Percentiles rank a stretch among this genome's conserved stretches.
Evolutionary conservation across 2,329 filamentous ascomycete genomes (phyloP).

Genomic region (Seiridium unicorne): DNA sequence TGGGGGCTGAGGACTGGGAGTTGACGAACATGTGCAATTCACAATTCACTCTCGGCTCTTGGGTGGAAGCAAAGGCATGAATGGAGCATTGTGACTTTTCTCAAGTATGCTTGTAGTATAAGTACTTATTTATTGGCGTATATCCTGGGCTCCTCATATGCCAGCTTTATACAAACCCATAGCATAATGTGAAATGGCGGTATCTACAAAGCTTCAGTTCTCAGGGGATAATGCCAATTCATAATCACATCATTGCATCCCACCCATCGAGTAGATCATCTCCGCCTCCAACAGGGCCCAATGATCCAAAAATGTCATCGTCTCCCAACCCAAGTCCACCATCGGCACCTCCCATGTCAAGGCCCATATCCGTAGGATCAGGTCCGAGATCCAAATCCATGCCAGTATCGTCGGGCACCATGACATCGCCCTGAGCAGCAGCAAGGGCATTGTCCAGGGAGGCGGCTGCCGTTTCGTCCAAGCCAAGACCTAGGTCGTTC

Average conservation of each 20-base stretch:
- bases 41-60: slow-evolving; percentile 53
- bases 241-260: slow-evolving; percentile 18
- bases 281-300: slow-evolving; percentile 21
- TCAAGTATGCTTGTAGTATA: too few species aligned
- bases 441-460: slow-evolving; percentile 41
- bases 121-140: too few species aligned
- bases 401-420: slow-evolving; percentile 34
- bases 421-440: slow-evolving; percentile 36
- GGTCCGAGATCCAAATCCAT: slow-evolving; percentile 41
- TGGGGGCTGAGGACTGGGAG: slow-evolving; percentile 65
- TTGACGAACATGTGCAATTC: slow-evolving; percentile 64
- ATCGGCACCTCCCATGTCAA: slow-evolving; percentile 37
- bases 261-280: slow-evolving; percentile 27
- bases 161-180: too few species aligned
- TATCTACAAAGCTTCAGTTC: too few species aligned
- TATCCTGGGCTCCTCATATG: too few species aligned
- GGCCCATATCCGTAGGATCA: slow-evolving; percentile 17
- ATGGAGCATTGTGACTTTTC: too few species aligned
- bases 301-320: slow-evolving; percentile 43
- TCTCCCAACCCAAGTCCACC: slow-evolving; percentile 37
- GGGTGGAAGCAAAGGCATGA: slow-evolving; percentile 13
- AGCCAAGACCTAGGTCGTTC: slow-evolving; percentile 37
- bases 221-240: neutral
- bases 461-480: slow-evolving; percentile 36
- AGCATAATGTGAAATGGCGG: too few species aligned